Evolutionary conservation across 1,284 basidiomycete species (phyloP), one percentile per base, ranked within the genome.

Genomic region (Naganishia albida): DNA sequence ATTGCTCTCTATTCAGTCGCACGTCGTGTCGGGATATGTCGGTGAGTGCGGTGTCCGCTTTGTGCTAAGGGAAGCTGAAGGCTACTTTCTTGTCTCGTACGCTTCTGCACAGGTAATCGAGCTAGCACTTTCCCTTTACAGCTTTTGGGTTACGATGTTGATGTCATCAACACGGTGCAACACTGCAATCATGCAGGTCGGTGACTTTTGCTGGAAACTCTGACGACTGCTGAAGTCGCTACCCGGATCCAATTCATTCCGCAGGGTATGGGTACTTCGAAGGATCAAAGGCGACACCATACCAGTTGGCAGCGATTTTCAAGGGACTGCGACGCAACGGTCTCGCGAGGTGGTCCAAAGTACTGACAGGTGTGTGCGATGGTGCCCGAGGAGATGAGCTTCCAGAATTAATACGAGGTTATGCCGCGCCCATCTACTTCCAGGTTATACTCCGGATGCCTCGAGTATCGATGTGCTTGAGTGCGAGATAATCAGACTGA

Each of bases 1-100:
- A 7, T 74, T 85, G 15, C 76, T 85, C 23, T 81, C 80, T 2
- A 86, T 98, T 54, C 95, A 98, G 75, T 92, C 90, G 0, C 95
- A 99, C 73, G 95, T 98, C 65, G 87, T 90, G 1, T 92, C 88
- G 70, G 95, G 95, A 64, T 98, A 95, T 75, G 95, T 96, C n/a
- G 94, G 94, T 72, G 85, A 85, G 72, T 74, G 28, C 12, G 43
- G 18, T 48, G 34, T 28, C 10, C 52, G 18, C 25, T 42, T 15
- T 20, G 26, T 40, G 12, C 7, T 13, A 20, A 12, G 18, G 42
- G 28, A n/a, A 46, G 43, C 20, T 18, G n/a, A 62, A 28, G 12
- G 13, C 6, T 10, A 4, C 10, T 34, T 53, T 8, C 34, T 18
- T n/a, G n/a, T n/a, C n/a, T n/a, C n/a, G n/a, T n/a, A n/a, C n/a